Evolutionary conservation across 2,329 filamentous ascomycete genomes (phyloP), one percentile per base, ranked within the genome.

Genomic region (Hysterium pulicare): DNA sequence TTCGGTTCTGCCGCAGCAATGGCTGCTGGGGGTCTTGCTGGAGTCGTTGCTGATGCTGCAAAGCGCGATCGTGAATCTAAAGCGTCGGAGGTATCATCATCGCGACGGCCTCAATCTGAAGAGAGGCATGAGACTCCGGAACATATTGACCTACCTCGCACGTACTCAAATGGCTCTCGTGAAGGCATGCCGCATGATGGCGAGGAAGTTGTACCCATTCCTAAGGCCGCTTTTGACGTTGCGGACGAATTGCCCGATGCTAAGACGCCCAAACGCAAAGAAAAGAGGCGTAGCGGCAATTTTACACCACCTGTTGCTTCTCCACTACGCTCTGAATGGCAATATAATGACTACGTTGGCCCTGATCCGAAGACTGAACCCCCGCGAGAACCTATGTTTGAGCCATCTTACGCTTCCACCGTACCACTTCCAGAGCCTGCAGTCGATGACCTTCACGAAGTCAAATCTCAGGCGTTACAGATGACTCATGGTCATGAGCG

Each of bases 181-280:
- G 33, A 20, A 20, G 15, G 11, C 20, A 22, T 44, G 6, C 33
- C 38, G 8, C 49, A 55, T 16, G 50, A 50, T 15, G 41, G 21
- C 19, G 56, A 54, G 42, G 49, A 36, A 28, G 44, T 20, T 4
- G 34, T 46, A 4, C 54, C 58, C 0, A 59, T 64, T 8, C 58
- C 66, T 11, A 64, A 54, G 45, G 62, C 57, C 34, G 59, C 59
- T 2, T 66, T 62, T 37, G 50, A 68, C 20, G 63, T 63, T 20
- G 41, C 57, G 1, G 64, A 67, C 4, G 61, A 67, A 30, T 44
- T 61, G 3, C 44, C 47, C 11, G 62, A 66, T 22, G 47, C 46
- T 47, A 66, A 71, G 49, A 70, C 64, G 20, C 66, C 65, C 31
- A 75, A 70, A 57, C 73, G 70, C 41, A 75, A 73, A 44, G 60